Base-by-base conservation (phyloP, 345 rosid species). In the Populus pruinosa region DNA sequence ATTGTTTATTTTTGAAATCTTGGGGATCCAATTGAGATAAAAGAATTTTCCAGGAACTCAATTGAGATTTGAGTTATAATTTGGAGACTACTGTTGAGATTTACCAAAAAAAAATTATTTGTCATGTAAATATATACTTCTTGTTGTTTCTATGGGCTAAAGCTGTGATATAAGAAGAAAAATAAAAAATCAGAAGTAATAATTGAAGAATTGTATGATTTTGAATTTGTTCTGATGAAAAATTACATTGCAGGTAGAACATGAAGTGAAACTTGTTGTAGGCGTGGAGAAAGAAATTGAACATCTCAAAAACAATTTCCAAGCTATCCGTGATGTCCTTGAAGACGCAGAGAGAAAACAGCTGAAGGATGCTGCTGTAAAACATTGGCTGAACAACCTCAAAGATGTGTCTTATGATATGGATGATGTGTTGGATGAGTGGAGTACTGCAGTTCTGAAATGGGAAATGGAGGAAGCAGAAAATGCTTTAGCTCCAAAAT, bases 291-390 rank as follows among this genome's bases (percentile, higher is more conserved):
- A 31, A 72, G 76, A 76, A 43, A 23, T 47, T 8, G 25, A 71
- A 7, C 53, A 53, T 29, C 69, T 80, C 23, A 64, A 21, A 5
- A 72, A 31, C 41, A 55, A 39, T 69, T 31, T 82, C 44, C 11
- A 23, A 4, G 36, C 72, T 12, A 78, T 78, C 68, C 76, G 53
- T 70, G 71, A 68, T 6, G 75, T 77, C 2, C 70, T 81, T 20
- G 62, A 29, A 8, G 81, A 81, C 64, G 81, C 84, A 36, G 84
- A 81, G 61, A 61, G 41, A 47, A 69, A 67, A 71, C 78, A 77
- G 61, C 35, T 77, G 56, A 63, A 73, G 38, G 78, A 81, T 5
- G 44, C 6, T 3, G 17, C 50, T 2, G 74, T 69, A 13, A 73
- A n/a, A 16, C 23, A n/a, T 16, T 77, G 84, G 84, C 47, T 81